Conservation (phyloP, 1,284 basidiomycete genomes). For the Mycena citricolor region DNA sequence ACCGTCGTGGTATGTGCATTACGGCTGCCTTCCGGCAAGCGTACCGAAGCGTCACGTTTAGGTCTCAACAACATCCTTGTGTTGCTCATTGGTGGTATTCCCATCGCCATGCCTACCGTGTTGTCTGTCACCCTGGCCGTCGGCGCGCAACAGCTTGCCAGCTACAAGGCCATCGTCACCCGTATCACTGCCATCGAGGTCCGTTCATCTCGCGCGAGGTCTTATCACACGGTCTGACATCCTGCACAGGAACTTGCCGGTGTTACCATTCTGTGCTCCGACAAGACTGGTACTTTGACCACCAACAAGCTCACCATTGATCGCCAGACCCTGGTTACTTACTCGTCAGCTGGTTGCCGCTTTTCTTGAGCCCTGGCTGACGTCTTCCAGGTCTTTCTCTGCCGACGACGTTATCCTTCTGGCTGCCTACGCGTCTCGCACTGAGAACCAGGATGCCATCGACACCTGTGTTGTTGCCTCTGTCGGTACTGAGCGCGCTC, state of each 20-base stretch:
- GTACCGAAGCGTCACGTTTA: constrained; percentile 25
- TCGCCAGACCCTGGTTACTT: constrained; percentile 88
- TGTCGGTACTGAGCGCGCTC: constrained; percentile 71
- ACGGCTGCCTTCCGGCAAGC: background rate
- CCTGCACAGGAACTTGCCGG: too few species aligned
- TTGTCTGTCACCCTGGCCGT: constrained; percentile 96
- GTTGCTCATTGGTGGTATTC: constrained; percentile 97
- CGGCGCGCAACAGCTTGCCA: constrained; percentile 96
- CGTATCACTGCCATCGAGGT: constrained; percentile 97
- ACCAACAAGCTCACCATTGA: constrained; percentile 99
- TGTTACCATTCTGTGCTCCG: constrained; percentile 95
- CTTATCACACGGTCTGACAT: too few species aligned
- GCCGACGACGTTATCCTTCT: constrained; percentile 91
- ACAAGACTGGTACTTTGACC: constrained; percentile 96
- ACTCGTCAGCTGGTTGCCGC: constrained; percentile 35
- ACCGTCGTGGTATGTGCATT: constrained; percentile 55
- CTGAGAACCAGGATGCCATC: constrained; percentile 98
- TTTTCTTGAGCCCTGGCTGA: background rate
- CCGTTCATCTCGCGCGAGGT: constrained; percentile 59
- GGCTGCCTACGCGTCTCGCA: constrained; percentile 94
- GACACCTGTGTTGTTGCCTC: constrained; percentile 86
- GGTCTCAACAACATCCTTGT: constrained; percentile 96
- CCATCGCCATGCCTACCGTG: constrained; percentile 98
- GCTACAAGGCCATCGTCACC: constrained; percentile 93
- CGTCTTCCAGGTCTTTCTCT: constrained; percentile 64